Conservation (phyloP, 1,284 basidiomycete genomes). For the Gymnopus androsaceus region DNA sequence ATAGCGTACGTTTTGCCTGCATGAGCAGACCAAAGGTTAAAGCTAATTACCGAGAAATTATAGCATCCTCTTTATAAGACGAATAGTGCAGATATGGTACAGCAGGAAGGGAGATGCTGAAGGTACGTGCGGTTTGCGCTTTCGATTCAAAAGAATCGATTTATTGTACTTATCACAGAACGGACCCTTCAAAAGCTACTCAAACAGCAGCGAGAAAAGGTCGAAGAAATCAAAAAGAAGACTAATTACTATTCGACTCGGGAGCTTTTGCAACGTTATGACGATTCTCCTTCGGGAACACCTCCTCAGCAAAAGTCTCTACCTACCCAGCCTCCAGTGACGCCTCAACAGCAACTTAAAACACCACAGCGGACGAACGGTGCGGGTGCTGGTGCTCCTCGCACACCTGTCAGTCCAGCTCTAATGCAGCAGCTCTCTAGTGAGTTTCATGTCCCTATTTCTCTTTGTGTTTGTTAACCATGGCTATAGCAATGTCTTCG, state of each 20-base stretch:
- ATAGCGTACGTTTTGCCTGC: slow-evolving; percentile 64
- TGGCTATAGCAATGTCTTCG: slow-evolving; percentile 21
- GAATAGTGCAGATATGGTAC: slow-evolving; percentile 89
- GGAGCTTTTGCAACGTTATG: slow-evolving; percentile 89
- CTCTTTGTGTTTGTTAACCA: neutral
- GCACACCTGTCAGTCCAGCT: slow-evolving; percentile 7
- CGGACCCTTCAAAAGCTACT: slow-evolving; percentile 76
- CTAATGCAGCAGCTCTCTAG: slow-evolving; percentile 22
- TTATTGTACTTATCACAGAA: slow-evolving; percentile 49
- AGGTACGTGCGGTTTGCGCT: slow-evolving; percentile 51
- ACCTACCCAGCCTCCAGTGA: neutral
- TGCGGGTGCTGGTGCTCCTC: slow-evolving; percentile 5
- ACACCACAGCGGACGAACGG: neutral
- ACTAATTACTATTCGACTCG: slow-evolving; percentile 94
- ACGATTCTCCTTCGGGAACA: slow-evolving; percentile 51
- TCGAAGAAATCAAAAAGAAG: slow-evolving; percentile 97
- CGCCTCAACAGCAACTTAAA: slow-evolving; percentile 8
- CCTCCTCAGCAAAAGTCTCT: slow-evolving; percentile 27
- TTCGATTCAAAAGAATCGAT: neutral
- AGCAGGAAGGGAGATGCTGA: slow-evolving; percentile 81
- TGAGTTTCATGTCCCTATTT: slow-evolving; percentile 19
- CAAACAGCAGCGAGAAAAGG: slow-evolving; percentile 80
- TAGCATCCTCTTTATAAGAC: slow-evolving; percentile 82
- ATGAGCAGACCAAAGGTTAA: neutral
- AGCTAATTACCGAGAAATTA: slow-evolving; percentile 10